Base-by-base conservation (phyloP, 768 basidiomycete genomes). In the Tricholomella constricta region DNA sequence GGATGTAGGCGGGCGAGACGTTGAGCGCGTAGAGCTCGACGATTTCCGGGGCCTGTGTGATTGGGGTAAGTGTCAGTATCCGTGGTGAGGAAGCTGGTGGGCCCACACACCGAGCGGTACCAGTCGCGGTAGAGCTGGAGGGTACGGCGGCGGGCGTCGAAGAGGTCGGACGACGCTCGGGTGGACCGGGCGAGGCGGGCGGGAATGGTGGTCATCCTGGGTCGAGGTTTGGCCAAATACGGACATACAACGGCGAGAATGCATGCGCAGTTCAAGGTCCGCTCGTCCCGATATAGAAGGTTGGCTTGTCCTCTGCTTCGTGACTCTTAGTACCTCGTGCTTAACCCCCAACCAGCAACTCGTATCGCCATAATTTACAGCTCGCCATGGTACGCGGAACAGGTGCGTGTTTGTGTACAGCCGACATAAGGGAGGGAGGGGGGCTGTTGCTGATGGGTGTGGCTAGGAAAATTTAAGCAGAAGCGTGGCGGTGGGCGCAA, bases 51-150 rank as follows among this genome's bases (percentile, higher is more conserved):
- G 94, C 94, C 89, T 98, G 62, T 26, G 31, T 9, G 31, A 32
- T 54, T 38, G 41, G 48, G 51, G 40, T 38, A 46, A 51, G 44
- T 43, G n/a, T n/a, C n/a, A n/a, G n/a, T n/a, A n/a, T n/a, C n/a
- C n/a, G n/a, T n/a, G n/a, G n/a, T n/a, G n/a, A 26, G 15, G 26
- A 59, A 52, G n/a, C 26, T 27, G 46, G 14, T 46, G 22, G 15
- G 45, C 43, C 25, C 36, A 82, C 91, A 62, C 64, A 97, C 96
- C 41, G 86, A 80, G 56, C 97, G 88, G 67, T 94, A 89, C 96
- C 96, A 99, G 68, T 85, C 87, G 53, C 95, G 79, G 77, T 98
- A 99, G 11, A 97, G 80, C 41, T 87, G 77, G 17, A 94, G 72
- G 9, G 83, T 84, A 29, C 91, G 80, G 19, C 72, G 72, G 26